A percentile compares a stretch with the other conserved stretches of the same genome.
Conservation (phyloP, 805 yeast genomes). For the Saturnispora saitoi region DNA sequence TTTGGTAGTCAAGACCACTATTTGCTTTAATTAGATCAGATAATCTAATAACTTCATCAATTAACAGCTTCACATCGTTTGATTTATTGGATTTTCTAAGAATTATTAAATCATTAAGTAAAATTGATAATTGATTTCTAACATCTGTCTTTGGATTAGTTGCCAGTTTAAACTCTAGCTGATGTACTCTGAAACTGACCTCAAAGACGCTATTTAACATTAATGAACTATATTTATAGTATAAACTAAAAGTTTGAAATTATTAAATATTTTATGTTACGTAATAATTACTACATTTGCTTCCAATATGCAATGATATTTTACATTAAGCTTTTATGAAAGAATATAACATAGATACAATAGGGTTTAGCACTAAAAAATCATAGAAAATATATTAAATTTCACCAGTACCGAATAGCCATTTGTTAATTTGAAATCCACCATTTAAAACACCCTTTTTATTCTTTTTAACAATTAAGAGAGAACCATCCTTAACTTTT, state of each 20-base stretch:
- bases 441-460: not conserved
- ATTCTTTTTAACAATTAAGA: slow-evolving; percentile 5
- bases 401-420: slow-evolving; percentile 12
- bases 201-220: not conserved
- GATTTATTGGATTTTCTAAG: not conserved
- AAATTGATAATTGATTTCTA: not conserved
- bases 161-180: not conserved
- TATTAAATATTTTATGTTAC: not conserved
- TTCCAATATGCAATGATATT: not conserved
- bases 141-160: not conserved
- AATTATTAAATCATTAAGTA: not conserved
- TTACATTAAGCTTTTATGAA: not conserved
- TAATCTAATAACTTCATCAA: not conserved
- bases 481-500: slow-evolving; percentile 11
- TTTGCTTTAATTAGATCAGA: not conserved
- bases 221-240: not conserved
- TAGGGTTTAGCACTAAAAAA: not conserved
- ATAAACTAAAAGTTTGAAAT: not conserved
- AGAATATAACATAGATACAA: not conserved
- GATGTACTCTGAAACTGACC: not conserved
- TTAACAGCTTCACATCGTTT: not conserved
- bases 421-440: slow-evolving; percentile 8
- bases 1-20: not conserved
- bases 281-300: not conserved
- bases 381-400: slow-evolving; percentile 1